These are phyloP conservation scores for Phytophthora nicotianae DNA, from an alignment of 352 stramenopile species.

Conservation along the genomic window DNA sequence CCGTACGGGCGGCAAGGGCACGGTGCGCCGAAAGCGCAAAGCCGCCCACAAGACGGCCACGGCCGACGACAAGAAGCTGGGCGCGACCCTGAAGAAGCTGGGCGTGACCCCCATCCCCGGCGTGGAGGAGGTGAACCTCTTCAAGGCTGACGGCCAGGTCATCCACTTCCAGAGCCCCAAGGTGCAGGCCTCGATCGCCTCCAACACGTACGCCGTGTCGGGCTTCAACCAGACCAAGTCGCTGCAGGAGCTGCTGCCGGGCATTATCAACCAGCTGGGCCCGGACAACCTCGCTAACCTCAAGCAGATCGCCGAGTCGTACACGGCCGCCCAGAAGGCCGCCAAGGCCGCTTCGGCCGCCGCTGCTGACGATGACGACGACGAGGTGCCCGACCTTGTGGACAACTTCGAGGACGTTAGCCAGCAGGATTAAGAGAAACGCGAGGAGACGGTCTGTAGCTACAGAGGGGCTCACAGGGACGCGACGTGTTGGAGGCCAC, in stretches of 20 bases:
- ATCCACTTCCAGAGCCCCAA: slow-evolving; percentile 99
- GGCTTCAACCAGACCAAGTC: slow-evolving; percentile 96
- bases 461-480: slow-evolving; percentile 4
- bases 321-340: slow-evolving; percentile 78
- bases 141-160: slow-evolving; percentile 99
- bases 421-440: slow-evolving; percentile 82
- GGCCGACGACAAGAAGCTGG: slow-evolving; percentile 98
- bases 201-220: slow-evolving; percentile 99
- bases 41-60: slow-evolving; percentile 92
- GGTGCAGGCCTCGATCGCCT: slow-evolving; percentile 97
- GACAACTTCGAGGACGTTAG: slow-evolving; percentile 99
- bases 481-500: too few species aligned
- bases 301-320: slow-evolving; percentile 93
- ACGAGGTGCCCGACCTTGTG: slow-evolving; percentile 98
- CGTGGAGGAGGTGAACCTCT: slow-evolving; percentile 99
- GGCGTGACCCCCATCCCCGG: slow-evolving; percentile 97
- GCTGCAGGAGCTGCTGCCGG: slow-evolving; percentile 97
- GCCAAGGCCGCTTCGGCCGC: slow-evolving; percentile 73
- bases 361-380: slow-evolving; percentile 84
- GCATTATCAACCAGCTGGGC: slow-evolving; percentile 98
- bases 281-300: slow-evolving; percentile 97
- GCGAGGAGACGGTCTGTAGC: slow-evolving; percentile 19
- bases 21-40: slow-evolving; percentile 97
- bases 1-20: slow-evolving; percentile 96
- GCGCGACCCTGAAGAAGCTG: slow-evolving; percentile 97